Percentiles rank a stretch among this genome's conserved stretches.
Conservation (phyloP, 345 rosid genomes). For the Citrus medica region DNA sequence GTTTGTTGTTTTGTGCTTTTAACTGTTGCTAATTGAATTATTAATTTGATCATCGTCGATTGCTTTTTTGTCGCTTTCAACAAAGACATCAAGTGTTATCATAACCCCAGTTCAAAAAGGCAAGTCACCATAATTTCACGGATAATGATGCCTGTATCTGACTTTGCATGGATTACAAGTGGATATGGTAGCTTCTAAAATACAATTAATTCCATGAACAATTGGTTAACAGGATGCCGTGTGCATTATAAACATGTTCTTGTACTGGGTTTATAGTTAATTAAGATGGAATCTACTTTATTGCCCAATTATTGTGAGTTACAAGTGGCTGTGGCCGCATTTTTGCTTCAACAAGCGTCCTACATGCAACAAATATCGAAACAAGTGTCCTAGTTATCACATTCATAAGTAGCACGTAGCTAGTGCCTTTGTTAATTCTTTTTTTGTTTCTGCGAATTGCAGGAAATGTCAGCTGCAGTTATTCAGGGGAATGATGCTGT, state of each 20-base stretch:
- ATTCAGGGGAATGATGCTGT: conserved; percentile 57
- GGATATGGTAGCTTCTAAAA: background rate
- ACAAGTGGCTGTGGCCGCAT: background rate
- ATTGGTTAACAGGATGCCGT: background rate
- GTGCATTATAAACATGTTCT: background rate
- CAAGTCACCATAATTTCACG: background rate
- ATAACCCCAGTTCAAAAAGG: background rate
- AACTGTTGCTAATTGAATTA: background rate
- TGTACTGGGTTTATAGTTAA: background rate
- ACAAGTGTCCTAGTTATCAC: background rate
- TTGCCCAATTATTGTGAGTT: background rate
- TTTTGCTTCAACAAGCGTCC: background rate
- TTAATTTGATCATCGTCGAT: background rate
- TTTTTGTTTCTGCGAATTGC: conserved; percentile 1
- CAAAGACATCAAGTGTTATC: background rate
- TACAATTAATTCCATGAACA: background rate
- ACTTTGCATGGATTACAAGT: background rate
- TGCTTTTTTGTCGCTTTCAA: background rate
- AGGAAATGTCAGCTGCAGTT: conserved; percentile 67
- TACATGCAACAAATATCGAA: conserved; percentile 1
- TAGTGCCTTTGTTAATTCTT: background rate
- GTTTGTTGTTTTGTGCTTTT: background rate
- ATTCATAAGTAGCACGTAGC: background rate
- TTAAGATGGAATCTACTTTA: background rate
- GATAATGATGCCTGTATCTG: background rate